Evolutionary conservation across 73 alveolate genomes (phyloP).

Genomic region (Symbiodinium natans): DNA sequence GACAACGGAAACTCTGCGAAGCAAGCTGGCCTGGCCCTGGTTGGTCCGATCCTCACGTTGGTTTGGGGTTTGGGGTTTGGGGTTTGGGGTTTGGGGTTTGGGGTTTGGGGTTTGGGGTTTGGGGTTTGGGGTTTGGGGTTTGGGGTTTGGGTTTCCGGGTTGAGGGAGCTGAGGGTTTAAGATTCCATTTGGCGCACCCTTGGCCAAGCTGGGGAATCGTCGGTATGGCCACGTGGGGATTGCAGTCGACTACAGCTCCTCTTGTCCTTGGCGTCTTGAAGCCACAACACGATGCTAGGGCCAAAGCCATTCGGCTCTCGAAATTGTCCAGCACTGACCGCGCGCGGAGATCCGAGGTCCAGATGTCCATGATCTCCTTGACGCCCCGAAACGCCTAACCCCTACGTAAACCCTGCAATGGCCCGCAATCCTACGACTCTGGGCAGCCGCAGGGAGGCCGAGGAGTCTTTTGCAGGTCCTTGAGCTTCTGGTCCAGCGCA

Average conservation of each 20-base stretch:
- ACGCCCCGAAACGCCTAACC: not conserved
- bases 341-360: slow-evolving; percentile 12
- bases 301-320: slow-evolving; percentile 31
- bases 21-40: slow-evolving; percentile 13
- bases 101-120: too few species aligned
- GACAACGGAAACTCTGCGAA: too few species aligned
- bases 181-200: not conserved
- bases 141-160: not conserved
- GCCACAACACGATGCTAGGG: too few species aligned
- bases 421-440: not conserved
- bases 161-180: not conserved
- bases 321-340: slow-evolving; percentile 20
- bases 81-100: not conserved
- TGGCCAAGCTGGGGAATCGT: too few species aligned
- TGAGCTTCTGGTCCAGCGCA: slow-evolving; percentile 20
- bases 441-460: too few species aligned
- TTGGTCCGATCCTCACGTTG: not conserved
- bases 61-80: not conserved
- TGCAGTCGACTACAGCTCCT: too few species aligned
- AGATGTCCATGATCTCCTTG: slow-evolving; percentile 24
- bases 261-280: too few species aligned
- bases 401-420: not conserved
- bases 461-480: slow-evolving; percentile 14
- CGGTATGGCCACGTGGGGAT: too few species aligned
- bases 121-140: not conserved